These are phyloP conservation scores for Trifolium pratense DNA, from an alignment of 306 rosid species.

Conservation along the genomic window DNA sequence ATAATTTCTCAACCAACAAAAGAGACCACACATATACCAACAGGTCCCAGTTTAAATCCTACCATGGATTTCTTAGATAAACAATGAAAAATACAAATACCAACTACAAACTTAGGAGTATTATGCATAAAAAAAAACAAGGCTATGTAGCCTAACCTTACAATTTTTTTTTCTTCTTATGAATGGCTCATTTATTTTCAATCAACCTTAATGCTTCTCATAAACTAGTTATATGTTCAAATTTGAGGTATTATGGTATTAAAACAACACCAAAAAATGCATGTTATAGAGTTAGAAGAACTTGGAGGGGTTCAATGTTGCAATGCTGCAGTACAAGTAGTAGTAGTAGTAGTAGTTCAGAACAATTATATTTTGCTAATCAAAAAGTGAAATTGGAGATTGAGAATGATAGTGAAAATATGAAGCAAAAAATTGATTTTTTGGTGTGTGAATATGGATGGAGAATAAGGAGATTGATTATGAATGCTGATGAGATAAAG, in stretches of 20 bases:
- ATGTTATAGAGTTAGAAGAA: conserved; percentile 30
- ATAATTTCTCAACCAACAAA: conserved; percentile 23
- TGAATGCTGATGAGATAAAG: conserved; percentile 65
- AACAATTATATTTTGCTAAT: conserved; percentile 43
- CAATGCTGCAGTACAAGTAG: conserved; percentile 43
- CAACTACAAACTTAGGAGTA: not conserved
- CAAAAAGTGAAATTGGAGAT: conserved; percentile 39
- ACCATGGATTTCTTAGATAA: not conserved
- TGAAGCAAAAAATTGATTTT: conserved; percentile 43
- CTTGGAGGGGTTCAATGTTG: conserved; percentile 29
- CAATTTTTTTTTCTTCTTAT: conserved; percentile 5
- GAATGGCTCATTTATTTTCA: conserved; percentile 59
- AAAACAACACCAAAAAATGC: conserved; percentile 38
- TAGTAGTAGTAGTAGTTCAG: conserved; percentile 26
- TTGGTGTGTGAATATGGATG: conserved; percentile 73
- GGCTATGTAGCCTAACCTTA: not conserved
- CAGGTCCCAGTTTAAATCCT: conserved; percentile 34
- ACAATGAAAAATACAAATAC: not conserved
- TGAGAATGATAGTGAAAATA: conserved; percentile 42
- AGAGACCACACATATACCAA: conserved; percentile 38
- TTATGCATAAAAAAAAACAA: not conserved
- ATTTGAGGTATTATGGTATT: conserved; percentile 30
- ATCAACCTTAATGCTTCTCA: conserved; percentile 46
- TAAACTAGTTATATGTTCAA: conserved; percentile 37
- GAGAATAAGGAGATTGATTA: conserved; percentile 68